These are phyloP conservation scores for Talaromyces marneffei DNA, from an alignment of 2,329 filamentous ascomycete genomes.

Conservation along the genomic window DNA sequence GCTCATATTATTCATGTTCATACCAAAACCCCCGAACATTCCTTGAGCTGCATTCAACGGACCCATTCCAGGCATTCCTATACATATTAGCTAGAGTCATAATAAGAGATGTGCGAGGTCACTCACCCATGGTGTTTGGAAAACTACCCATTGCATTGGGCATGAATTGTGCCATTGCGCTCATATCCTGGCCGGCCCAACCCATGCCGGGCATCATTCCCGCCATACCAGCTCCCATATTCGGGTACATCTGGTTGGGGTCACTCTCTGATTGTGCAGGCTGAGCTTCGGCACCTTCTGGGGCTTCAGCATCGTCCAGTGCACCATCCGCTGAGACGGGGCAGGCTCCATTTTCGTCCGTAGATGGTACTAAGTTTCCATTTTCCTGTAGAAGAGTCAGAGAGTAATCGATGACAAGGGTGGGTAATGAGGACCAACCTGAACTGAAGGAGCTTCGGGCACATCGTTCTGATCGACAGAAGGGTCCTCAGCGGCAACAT, in stretches of 20 bases:
- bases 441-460: neutral
- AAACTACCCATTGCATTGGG: constrained; percentile 50
- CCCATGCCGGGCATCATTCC: constrained; percentile 54
- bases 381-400: neutral
- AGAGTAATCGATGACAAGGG: neutral
- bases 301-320: neutral
- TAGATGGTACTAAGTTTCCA: neutral
- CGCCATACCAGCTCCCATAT: constrained; percentile 41
- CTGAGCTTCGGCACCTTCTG: constrained; percentile 13
- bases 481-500: neutral
- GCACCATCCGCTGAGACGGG: neutral
- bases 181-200: constrained; percentile 60
- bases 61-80: constrained; percentile 77
- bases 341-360: neutral
- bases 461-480: neutral
- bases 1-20: constrained; percentile 82
- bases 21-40: constrained; percentile 49
- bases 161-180: constrained; percentile 65
- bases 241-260: constrained; percentile 18
- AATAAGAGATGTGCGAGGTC: neutral
- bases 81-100: constrained; percentile 20
- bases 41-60: constrained; percentile 45
- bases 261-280: constrained; percentile 17
- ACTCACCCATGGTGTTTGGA: constrained; percentile 86
- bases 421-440: neutral